These are phyloP conservation scores for Cladosporium colombiae DNA, from an alignment of 2,329 filamentous ascomycete genomes.

Conservation along the genomic window DNA sequence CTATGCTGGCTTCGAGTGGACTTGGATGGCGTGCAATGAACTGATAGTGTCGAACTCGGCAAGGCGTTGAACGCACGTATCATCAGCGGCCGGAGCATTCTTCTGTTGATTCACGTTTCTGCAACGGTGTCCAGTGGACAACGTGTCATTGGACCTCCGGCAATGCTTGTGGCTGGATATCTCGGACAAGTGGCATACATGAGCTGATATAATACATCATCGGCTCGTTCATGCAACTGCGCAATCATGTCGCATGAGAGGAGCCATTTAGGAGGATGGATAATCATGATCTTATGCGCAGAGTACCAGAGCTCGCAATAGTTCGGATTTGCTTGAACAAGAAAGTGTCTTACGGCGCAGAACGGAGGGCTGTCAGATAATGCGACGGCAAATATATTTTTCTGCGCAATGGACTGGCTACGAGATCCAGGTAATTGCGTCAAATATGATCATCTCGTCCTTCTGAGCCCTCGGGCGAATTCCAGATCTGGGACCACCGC, in stretches of 20 bases:
- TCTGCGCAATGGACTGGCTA: not conserved
- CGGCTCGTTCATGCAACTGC: not conserved
- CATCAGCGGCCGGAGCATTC: not conserved
- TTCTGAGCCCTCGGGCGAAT: not conserved
- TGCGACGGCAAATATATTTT: not conserved
- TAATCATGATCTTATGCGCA: not conserved
- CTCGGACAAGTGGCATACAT: not conserved
- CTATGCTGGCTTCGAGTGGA: not conserved
- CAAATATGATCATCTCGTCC: not conserved
- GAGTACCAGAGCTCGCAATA: not conserved
- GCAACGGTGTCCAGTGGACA: not conserved
- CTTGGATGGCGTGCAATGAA: not conserved
- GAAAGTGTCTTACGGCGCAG: not conserved
- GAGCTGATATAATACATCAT: not conserved
- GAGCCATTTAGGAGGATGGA: not conserved
- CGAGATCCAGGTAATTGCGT: not conserved
- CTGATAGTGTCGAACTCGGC: not conserved
- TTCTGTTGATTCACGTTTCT: not conserved
- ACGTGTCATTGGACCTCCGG: not conserved
- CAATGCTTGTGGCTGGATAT: not conserved
- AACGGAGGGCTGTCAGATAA: not conserved
- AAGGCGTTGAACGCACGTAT: not conserved
- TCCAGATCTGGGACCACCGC: not conserved
- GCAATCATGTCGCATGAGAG: not conserved
- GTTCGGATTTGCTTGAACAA: not conserved